Percentiles rank a stretch among this genome's conserved stretches.
Evolutionary conservation across 495 filamentous ascomycete genomes (phyloP).

Genomic region (Sabuloglossum arenarium): DNA sequence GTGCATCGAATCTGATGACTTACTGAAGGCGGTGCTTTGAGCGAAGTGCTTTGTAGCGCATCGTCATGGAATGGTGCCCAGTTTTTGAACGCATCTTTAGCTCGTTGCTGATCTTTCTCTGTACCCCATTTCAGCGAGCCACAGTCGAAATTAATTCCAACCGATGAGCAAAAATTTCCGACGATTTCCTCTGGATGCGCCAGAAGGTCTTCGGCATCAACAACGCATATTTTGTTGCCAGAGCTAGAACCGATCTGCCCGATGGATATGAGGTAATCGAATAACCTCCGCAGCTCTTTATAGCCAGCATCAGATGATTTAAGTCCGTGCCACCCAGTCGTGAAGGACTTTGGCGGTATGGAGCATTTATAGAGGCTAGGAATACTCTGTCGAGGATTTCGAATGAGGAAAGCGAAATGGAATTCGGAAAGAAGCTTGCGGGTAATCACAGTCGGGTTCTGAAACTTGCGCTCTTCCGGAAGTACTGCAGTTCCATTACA

Average conservation of each 20-base stretch:
- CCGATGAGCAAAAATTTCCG: constrained; percentile 53
- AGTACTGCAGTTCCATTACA: neutral
- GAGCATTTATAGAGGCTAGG: constrained; percentile 90
- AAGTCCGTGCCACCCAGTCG: constrained; percentile 77
- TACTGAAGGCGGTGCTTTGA: constrained; percentile 34
- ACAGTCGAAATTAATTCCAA: constrained; percentile 47
- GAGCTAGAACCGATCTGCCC: constrained; percentile 40
- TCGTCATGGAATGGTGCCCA: constrained; percentile 95
- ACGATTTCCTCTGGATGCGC: constrained; percentile 61
- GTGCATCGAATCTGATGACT: constrained; percentile 21
- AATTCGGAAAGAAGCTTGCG: constrained; percentile 43
- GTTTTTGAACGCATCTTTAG: constrained; percentile 63
- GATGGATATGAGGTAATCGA: constrained; percentile 53
- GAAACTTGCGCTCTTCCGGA: constrained; percentile 4
- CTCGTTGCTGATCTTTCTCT: constrained; percentile 40
- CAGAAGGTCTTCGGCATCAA: constrained; percentile 89
- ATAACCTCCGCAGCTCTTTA: constrained; percentile 59
- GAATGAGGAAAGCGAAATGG: constrained; percentile 92
- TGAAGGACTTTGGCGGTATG: constrained; percentile 54
- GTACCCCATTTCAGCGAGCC: constrained; percentile 71
- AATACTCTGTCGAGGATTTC: constrained; percentile 68
- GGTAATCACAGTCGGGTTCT: constrained; percentile 79
- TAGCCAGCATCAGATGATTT: constrained; percentile 77
- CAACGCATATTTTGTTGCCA: constrained; percentile 47
- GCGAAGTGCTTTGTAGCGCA: constrained; percentile 54